phyloP scores from a whole-genome alignment of 2,329 filamentous ascomycete species.

The Penicillium sp. region DNA sequence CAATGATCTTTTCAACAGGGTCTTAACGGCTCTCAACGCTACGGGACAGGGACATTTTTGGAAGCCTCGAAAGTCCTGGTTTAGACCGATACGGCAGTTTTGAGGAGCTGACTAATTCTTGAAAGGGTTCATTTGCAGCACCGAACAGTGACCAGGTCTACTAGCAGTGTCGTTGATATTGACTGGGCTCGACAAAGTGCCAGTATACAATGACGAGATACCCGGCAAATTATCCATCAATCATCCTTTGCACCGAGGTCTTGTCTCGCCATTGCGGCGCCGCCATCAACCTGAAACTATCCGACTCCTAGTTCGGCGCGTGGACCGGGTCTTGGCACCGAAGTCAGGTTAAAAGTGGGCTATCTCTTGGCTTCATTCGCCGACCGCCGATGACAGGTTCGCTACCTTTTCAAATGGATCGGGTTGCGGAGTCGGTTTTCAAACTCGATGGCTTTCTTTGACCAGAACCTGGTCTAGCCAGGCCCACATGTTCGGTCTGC shows the following conservation, averaged over 20 bases:
- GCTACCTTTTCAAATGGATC: not conserved
- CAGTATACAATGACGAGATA: too few species aligned
- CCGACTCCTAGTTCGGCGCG: constrained; percentile 16
- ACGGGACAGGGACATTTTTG: too few species aligned
- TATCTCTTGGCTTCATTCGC: constrained; percentile 8
- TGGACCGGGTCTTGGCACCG: constrained; percentile 18
- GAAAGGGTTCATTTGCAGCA: too few species aligned
- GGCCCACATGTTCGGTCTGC: constrained; percentile 8
- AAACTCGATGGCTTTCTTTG: constrained; percentile 1
- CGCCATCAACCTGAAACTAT: constrained; percentile 18
- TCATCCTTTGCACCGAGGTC: constrained; percentile 1
- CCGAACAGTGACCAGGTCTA: too few species aligned
- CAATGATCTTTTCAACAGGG: constrained; percentile 1
- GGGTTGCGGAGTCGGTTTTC: not conserved
- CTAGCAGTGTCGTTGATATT: too few species aligned
- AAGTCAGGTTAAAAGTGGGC: constrained; percentile 12
- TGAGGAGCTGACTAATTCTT: too few species aligned
- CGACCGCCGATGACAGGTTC: not conserved
- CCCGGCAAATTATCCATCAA: constrained; percentile 5
- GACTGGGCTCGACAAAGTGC: too few species aligned
- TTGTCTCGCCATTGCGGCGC: not conserved
- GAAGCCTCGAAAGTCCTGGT: too few species aligned
- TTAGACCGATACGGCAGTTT: too few species aligned
- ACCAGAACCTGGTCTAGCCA: constrained; percentile 1
- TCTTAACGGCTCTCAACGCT: not conserved